phyloP scores from a whole-genome alignment of 805 yeast genomes.

The Tetrapisispora phaffii region DNA sequence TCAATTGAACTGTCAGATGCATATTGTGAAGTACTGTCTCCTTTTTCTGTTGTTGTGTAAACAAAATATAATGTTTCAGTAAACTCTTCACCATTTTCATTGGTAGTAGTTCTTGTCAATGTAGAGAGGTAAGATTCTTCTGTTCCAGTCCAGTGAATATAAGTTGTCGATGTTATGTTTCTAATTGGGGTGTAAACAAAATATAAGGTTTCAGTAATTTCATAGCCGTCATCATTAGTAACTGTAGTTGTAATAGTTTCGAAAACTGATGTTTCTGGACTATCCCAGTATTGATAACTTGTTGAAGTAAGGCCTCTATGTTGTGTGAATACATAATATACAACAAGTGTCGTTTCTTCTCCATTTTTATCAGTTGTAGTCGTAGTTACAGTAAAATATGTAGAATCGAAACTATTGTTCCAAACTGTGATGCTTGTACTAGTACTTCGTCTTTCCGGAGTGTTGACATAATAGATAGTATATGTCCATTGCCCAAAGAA shows the following conservation, averaged over 20 bases:
- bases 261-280: not conserved
- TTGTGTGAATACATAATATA: not conserved
- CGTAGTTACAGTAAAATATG: conserved; percentile 3
- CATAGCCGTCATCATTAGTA: not conserved
- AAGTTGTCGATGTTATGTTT: not conserved
- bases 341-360: not conserved
- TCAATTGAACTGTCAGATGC: not conserved
- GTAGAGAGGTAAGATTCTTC: conserved; percentile 3
- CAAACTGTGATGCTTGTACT: not conserved
- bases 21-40: too few relatives aligned
- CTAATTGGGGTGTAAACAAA: conserved; percentile 7
- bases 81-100: conserved; percentile 4
- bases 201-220: not conserved
- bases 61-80: conserved; percentile 5
- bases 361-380: conserved; percentile 6
- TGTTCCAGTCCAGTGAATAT: conserved; percentile 1
- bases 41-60: not conserved
- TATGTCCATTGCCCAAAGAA: not conserved
- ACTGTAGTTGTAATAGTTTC: not conserved
- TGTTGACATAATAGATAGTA: not conserved
- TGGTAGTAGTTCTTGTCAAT: conserved; percentile 2
- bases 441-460: not conserved
- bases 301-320: not conserved
- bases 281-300: not conserved
- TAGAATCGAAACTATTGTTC: not conserved